Base-by-base conservation (phyloP, 2,329 filamentous ascomycete species). In the Alternaria solani region DNA sequence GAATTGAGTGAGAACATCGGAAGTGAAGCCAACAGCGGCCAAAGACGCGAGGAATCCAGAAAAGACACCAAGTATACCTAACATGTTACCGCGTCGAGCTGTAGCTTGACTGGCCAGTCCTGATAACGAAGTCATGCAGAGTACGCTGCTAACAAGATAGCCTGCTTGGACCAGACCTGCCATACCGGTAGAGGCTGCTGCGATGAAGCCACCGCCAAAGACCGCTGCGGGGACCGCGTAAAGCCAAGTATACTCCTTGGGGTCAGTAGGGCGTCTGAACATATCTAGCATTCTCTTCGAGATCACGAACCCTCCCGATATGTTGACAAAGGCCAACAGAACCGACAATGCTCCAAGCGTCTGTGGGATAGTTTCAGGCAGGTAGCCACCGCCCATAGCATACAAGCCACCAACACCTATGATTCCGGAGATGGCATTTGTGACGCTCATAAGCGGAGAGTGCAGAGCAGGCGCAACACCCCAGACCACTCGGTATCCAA, bases 401-500 rank as follows among this genome's bases (percentile, higher is more conserved):
- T 96, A 97, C 65, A 96, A 85, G 12, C 93, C 93, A 57, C 93
- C 93, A 62, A 97, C 85, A 59, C 93, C 93, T 30, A 96, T 93
- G 90, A 97, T 81, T 78, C 90, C 92, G 32, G 92, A 95, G 69
- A 96, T 96, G 28, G 93, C 93, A 75, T 97, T 96, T 7, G 93
- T 96, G 36, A 96, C 93, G 68, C 91, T 94, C 93, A 97, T 96
- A 5, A 97, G 81, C 1, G 93, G 93, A 2, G 91, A 94, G 77
- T 96, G 93, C 5, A 97, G 83, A 36, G 93, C 92, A 7, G 93
- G 93, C 0, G 84, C 82, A 12, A 96, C 93, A 54, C 92, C 92
- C 93, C 93, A 96, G 25, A 96, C 91, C 6, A 92, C 92, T 49
- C 93, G 87, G 73, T 97, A 96, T 7, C 93, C 93, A 64, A 96